Base-by-base conservation (phyloP, 2,329 filamentous ascomycete genomes). In the Neofusicoccum parvum region DNA sequence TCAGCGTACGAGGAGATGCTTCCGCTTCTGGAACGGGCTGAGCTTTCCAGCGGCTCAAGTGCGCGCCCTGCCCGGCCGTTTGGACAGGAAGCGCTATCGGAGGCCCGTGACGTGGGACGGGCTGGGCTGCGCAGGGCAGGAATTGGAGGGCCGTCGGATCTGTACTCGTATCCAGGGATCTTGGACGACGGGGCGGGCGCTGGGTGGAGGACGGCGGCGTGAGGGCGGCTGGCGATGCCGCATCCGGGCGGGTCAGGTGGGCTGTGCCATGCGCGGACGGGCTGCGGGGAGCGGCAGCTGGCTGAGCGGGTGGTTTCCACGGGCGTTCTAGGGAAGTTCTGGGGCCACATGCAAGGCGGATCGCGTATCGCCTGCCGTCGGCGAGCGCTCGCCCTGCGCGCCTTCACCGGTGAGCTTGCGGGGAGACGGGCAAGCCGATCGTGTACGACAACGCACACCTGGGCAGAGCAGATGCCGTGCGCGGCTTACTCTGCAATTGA, bases 1-100 rank as follows among this genome's bases (percentile, higher is more conserved):
- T 62, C 67, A 27, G 69, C 66, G 41, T 67, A 69, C 65, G 68
- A 69, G 65, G 69, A 68, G 65, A 70, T 70, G 68, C 65, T 68
- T 62, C 67, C 67, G 20, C 59, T 71, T 54, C 66, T 72, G 37
- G 68, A 70, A 37, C 64, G 68, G 27, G 69, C 71, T 65, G 69
- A 65, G 63, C 67, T 69, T 65, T 37, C 43, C 41, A 70, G 69
- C 66, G 69, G 69, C 66, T 67, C 66, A 62, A 43, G 36, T 32
- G 46, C 14, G 20, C 59, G 45, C 32, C 12, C 32, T 32, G 34
- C 37, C 7, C 45, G 15, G 39, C 36, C 53, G 53, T 14, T 27
- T 15, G 59, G 59, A 12, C 59, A 41, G 45, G 34, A 34, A 23
- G 59, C 59, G 59, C 36, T 51, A 50, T 62, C 59, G 48, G 46